These are phyloP conservation scores for Diaporthe citrichinensis DNA, from an alignment of 2,329 filamentous ascomycete species.

Conservation along the genomic window DNA sequence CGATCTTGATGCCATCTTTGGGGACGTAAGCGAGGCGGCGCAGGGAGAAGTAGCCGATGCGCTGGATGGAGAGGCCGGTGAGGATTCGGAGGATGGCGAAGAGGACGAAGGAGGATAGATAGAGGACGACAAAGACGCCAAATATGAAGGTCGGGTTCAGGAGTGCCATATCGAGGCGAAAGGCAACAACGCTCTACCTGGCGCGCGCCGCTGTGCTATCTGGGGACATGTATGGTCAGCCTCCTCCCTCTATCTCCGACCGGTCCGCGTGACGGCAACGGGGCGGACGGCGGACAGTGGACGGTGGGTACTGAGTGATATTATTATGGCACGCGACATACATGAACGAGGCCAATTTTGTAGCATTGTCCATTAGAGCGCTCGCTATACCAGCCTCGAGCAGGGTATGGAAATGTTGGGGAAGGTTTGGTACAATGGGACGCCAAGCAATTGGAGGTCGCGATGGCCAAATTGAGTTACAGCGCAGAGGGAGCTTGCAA, in stretches of 20 bases:
- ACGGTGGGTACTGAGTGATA: neutral
- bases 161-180: constrained; percentile 68
- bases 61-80: constrained; percentile 95
- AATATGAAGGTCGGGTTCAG: constrained; percentile 86
- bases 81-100: constrained; percentile 94
- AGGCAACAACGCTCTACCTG: constrained; percentile 43
- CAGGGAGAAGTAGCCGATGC: constrained; percentile 92
- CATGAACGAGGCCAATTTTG: constrained; percentile 39
- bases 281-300: neutral
- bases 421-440: constrained; percentile 17
- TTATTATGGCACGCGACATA: constrained; percentile 31
- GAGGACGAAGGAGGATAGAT: constrained; percentile 91
- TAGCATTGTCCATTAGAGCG: constrained; percentile 40
- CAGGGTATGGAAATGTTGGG: constrained; percentile 33
- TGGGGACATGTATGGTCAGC: constrained; percentile 37
- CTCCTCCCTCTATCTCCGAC: constrained; percentile 9
- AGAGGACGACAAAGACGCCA: constrained; percentile 86
- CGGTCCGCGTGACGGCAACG: constrained; percentile 7
- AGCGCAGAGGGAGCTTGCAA: constrained; percentile 13
- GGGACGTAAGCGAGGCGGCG: constrained; percentile 92
- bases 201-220: constrained; percentile 42
- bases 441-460: constrained; percentile 32
- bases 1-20: constrained; percentile 86
- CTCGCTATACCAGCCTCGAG: constrained; percentile 30
- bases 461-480: constrained; percentile 26